Evolutionary conservation across 495 filamentous ascomycete species (phyloP), one percentile per base, ranked within the genome.

Genomic region (Chaetomium tenue): DNA sequence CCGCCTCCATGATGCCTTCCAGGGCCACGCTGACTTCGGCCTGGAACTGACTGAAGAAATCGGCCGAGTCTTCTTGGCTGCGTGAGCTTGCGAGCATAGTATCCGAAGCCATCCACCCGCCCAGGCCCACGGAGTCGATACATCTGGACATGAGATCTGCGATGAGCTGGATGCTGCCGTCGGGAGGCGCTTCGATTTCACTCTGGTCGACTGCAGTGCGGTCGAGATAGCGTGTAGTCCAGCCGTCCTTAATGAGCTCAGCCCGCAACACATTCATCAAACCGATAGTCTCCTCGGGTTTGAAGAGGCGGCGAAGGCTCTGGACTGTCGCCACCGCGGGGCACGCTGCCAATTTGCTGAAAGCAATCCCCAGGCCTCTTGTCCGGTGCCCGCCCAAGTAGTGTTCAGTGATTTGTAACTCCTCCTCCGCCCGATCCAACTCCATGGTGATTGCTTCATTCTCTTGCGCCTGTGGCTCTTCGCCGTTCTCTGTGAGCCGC

Each of bases 121-220:
- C 87, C 20, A 89, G 81, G 12, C 92, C 91, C n/a, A 96, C 83
- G 12, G 91, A 87, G 76, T 97, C 92, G 12, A 96, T 81, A 47
- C 90, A 87, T 66, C 87, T 86, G 70, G 84, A 89, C 40, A 96
- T 81, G 9, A 95, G 76, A 59, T 87, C 83, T 37, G 83, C 82
- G 61, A 91, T 85, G 47, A 84, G 78, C 57, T 77, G 75, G 56
- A 84, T 83, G 71, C 83, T 84, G 13, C 77, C 83, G 44, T 84
- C 79, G 23, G 79, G 80, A 67, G 84, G 74, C 57, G 82, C 71
- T 71, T 86, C 83, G 1, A 79, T 77, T 5, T 83, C 81, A 28
- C 85, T 84, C 15, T 83, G 77, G 30, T 83, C 81, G 16, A 42
- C 63, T 4, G 66, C 47, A 1, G 72, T 58, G n/a, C 57, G 65